Evolutionary conservation across 306 rosid species (phyloP), one percentile per base, ranked within the genome.

Genomic region (Rosa lucieae): DNA sequence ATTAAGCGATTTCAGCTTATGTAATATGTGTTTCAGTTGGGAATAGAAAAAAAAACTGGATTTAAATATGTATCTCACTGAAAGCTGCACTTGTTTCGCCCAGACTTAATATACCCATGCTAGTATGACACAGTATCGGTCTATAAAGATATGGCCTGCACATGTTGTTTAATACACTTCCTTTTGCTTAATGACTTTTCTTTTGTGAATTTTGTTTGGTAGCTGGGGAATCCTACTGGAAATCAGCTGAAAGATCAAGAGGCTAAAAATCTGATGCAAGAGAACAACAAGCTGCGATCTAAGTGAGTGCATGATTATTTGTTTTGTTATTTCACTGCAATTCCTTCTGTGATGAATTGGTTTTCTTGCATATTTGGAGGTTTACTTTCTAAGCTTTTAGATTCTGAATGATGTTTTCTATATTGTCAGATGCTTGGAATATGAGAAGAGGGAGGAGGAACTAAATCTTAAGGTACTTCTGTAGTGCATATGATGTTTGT

Each of bases 341-440:
- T 43, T 58, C 35, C 14, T 40, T 17, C 15, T 9, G 21, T 61
- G 35, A 77, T 14, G 77, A 70, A 43, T 75, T 42, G 1, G 29
- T 75, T 26, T 17, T 61, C 44, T 75, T 15, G 43, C 58, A 59
- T 42, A 47, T 6, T 59, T 42, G 7, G 51, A 55, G 52, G 15
- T 52, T 40, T 74, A 40, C 40, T 11, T 17, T 14, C 23, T 42
- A 8, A 74, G 15, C 20, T 53, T 75, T 20, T 78, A 5, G 81
- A 12, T 56, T 58, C 78, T 62, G 51, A 53, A 10, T 15, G 7
- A 21, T 69, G 66, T 53, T 53, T 69, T 40, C 66, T 56, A 35
- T 58, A 15, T 86, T 67, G 79, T 77, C 90, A 95, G 99, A 75
- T 93, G 89, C 56, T 73, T 77, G 79, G 91, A 90, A 80, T 87